Conservation (phyloP, 2,329 filamentous ascomycete species). For the Daldinia sp. region DNA sequence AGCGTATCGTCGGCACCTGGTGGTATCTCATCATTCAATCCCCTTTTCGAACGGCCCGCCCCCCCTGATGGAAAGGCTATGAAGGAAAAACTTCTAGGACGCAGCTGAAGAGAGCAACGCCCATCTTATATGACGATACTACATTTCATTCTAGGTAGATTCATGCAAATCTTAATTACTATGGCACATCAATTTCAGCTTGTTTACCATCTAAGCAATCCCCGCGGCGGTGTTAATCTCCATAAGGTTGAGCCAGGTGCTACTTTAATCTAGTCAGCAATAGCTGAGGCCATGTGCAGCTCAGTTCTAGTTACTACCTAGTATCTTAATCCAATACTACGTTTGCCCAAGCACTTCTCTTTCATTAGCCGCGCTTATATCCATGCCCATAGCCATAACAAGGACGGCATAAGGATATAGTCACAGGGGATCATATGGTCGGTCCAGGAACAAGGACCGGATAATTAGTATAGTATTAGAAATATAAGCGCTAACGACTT, state of each 20-base stretch:
- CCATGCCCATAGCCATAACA: constrained; percentile 38
- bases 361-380: constrained; percentile 28
- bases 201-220: constrained; percentile 72
- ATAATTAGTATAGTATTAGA: constrained; percentile 16
- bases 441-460: neutral
- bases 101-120: constrained; percentile 63
- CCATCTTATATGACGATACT: constrained; percentile 68
- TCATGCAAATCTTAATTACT: constrained; percentile 65
- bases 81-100: constrained; percentile 60
- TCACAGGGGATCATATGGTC: neutral
- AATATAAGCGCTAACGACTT: constrained; percentile 10
- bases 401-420: constrained; percentile 4
- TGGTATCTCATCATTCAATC: neutral
- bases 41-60: neutral
- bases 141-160: constrained; percentile 72
- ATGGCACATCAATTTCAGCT: constrained; percentile 69
- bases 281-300: constrained; percentile 58
- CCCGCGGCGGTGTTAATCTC: constrained; percentile 67
- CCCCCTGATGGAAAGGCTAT: constrained; percentile 54
- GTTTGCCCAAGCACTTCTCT: constrained; percentile 53
- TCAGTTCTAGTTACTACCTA: constrained; percentile 61
- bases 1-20: neutral
- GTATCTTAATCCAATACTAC: constrained; percentile 57
- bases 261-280: constrained; percentile 54
- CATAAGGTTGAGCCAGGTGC: constrained; percentile 44